Base-by-base conservation (phyloP, 352 stramenopile genomes). In the Phytopythium aichiense region DNA sequence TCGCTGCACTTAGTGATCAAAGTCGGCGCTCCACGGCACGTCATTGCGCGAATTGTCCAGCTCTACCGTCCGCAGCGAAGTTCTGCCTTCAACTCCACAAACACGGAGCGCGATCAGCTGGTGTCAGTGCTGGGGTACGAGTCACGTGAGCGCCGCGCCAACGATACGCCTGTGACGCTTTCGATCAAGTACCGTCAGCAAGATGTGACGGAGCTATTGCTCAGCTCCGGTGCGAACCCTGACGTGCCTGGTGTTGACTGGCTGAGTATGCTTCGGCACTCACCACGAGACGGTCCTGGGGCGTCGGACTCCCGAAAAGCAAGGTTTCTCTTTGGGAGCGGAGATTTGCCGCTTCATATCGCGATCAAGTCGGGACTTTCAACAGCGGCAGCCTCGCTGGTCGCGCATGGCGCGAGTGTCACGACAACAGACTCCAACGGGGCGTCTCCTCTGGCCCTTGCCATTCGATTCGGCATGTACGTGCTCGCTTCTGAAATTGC, bases 1-100 rank as follows among this genome's bases (percentile, higher is more conserved):
- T 66, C 73, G 12, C 66, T 93, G 2, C 79, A 91, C 58, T 58
- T 91, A n/a, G 71, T 80, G 11, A 83, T 93, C 50, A 81, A 87
- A 66, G 52, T 88, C 18, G 65, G 74, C 53, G 77, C 81, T 25
- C 79, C 83, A n/a, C 59, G 74, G 18, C 56, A 57, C 1, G 43
- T 87, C 20, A 62, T 89, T 22, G 69, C 67, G 25, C 69, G 66
- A 0, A 64, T 91, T 35, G 73, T 87, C 20, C 73, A 81, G 64
- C 54, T 84, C 9, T 86, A 82, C 38, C 64, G 76, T 11, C 71
- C 72, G 23, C 43, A 48, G 0, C 56, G 52, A 16, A 16, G 49
- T 7, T 64, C 62, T 2, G 60, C 69, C 46, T 66, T 72, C 31
- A 63, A 31, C 31, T 71, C 67, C 8, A 51, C 61, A 2, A 56